Base-by-base conservation (phyloP, 208 protist species). In the Acanthamoeba castellanii region DNA sequence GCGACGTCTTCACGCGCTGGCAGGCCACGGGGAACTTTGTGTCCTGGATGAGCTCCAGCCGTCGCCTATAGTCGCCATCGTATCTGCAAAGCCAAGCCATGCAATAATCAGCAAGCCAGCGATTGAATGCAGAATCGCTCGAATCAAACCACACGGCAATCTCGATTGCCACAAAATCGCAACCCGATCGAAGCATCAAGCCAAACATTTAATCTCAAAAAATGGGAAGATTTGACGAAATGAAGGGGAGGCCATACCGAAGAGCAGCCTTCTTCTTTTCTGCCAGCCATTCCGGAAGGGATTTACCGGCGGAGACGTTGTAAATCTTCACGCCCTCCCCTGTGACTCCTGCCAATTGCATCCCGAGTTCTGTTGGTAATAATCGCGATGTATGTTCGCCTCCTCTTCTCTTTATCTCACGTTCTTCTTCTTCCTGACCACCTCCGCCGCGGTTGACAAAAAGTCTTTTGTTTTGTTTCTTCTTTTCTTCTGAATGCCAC, bases 1-100 rank as follows among this genome's bases (percentile, higher is more conserved):
- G 68, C 20, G 88, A 92, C 22, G 95, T 20, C 70, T 95, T 90
- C 4, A 94, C 37, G 20, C 89, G 66, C 37, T 52, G 64, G 9
- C 52, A 96, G 13, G 91, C 70, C 2, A 87, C 84, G 27, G 95
- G 95, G 70, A 97, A 96, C 47, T 91, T 70, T 22, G 96, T 68
- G 84, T 97, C 96, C 91, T 97, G 96, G 30, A 97, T 85, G 22
- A 97, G 89, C 92, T 97, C 96, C 45, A 97, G 64, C 64, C 92
- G 93, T 34, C 64, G n/a, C 32, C 94, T 22, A 72, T 74, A 96
- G 13, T 93, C 95, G 2, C 5, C 8, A 61, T 95, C 34, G 27
- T 94, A 94, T 5, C 85, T 94, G n/a, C n/a, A n/a, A n/a, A n/a
- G n/a, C n/a, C n/a, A n/a, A n/a, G n/a, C n/a, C n/a, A n/a, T n/a